These are phyloP conservation scores for Ophiostoma ips DNA, from an alignment of 2,329 filamentous ascomycete species.

Conservation along the genomic window DNA sequence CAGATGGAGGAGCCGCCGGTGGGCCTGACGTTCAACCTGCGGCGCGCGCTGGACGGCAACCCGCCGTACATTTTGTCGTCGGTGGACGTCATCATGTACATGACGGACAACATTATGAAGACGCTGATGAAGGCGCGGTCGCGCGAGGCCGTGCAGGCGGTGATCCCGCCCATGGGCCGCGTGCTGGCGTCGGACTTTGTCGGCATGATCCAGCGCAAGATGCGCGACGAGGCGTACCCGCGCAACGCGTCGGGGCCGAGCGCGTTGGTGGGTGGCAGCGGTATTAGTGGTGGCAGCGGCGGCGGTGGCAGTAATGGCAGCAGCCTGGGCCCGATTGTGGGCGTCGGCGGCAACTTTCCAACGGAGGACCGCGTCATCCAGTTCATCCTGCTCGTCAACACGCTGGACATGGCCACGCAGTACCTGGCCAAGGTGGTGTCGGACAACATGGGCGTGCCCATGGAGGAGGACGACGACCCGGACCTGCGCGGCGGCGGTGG, in stretches of 20 bases:
- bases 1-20: constrained; percentile 82
- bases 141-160: constrained; percentile 58
- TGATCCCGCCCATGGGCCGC: constrained; percentile 64
- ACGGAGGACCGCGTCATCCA: constrained; percentile 78
- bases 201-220: constrained; percentile 93
- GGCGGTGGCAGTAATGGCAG: not conserved
- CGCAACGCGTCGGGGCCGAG: constrained; percentile 50
- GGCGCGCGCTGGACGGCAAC: constrained; percentile 53
- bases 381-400: constrained; percentile 91
- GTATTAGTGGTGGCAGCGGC: not conserved
- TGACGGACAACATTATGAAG: constrained; percentile 82
- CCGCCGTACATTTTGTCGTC: constrained; percentile 87
- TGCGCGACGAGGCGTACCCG: constrained; percentile 92
- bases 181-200: constrained; percentile 84
- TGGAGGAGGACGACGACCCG: constrained; percentile 22
- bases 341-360: constrained; percentile 54
- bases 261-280: not conserved
- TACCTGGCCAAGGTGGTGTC: constrained; percentile 80
- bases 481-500: not conserved
- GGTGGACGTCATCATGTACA: constrained; percentile 99
- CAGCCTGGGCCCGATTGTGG: not conserved
- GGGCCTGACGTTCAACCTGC: constrained; percentile 64
- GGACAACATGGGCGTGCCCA: constrained; percentile 40
- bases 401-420: constrained; percentile 80
- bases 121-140: constrained; percentile 80